Conservation (phyloP, 164 flowering plant species). For the Piper betle region DNA sequence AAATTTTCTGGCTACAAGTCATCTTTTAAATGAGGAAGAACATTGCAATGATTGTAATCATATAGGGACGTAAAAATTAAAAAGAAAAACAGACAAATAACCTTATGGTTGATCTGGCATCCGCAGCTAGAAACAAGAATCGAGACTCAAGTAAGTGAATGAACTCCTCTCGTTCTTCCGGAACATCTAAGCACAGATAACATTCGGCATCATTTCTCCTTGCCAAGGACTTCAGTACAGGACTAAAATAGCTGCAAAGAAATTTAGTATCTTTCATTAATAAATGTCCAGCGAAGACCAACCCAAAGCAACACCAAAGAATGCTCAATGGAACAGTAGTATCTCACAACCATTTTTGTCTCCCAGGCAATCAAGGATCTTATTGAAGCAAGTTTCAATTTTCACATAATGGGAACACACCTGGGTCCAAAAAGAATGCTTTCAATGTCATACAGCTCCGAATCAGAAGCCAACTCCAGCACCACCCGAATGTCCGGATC, state of each 20-base stretch:
- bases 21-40: neutral
- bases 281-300: too few species aligned
- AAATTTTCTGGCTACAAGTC: neutral
- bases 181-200: slow-evolving; percentile 45
- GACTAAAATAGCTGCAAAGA: slow-evolving; percentile 76
- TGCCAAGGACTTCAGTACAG: slow-evolving; percentile 60
- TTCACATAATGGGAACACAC: slow-evolving; percentile 43
- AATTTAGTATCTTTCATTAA: neutral
- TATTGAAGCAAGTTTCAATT: neutral
- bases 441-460: slow-evolving; percentile 69
- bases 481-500: slow-evolving; percentile 77
- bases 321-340: too few species aligned
- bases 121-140: slow-evolving; percentile 88
- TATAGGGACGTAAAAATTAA: neutral
- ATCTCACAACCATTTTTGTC: too few species aligned
- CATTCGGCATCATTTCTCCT: slow-evolving; percentile 30
- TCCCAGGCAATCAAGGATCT: too few species aligned
- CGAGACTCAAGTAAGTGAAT: slow-evolving; percentile 57
- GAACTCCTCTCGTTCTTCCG: slow-evolving; percentile 53
- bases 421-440: slow-evolving; percentile 79
- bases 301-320: too few species aligned
- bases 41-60: neutral
- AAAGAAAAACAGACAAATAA: slow-evolving; percentile 7
- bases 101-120: slow-evolving; percentile 88
- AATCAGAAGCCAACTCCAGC: slow-evolving; percentile 75